These are phyloP conservation scores for Tolypocladium tundrense DNA, from an alignment of 2,329 filamentous ascomycete genomes.

Conservation along the genomic window DNA sequence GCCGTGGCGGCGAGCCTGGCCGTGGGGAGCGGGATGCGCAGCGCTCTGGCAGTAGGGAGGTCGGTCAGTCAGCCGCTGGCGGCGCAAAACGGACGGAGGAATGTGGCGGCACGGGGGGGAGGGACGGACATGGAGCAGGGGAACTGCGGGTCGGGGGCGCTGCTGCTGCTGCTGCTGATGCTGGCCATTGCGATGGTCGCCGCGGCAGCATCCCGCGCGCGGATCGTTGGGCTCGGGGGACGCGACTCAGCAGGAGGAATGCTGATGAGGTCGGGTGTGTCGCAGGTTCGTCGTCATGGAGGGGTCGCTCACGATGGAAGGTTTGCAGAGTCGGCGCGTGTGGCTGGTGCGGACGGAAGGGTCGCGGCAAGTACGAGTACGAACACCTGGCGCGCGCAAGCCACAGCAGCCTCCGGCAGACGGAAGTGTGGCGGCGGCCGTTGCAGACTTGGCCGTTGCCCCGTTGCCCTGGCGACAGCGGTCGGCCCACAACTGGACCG, in stretches of 20 bases:
- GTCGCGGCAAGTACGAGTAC: neutral
- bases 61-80: neutral
- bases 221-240: neutral
- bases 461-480: conserved; percentile 12
- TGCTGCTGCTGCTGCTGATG: conserved; percentile 24
- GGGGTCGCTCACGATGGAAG: neutral
- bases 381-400: neutral
- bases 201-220: neutral
- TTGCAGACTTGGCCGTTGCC: neutral
- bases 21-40: conserved; percentile 74
- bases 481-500: conserved; percentile 9
- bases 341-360: neutral
- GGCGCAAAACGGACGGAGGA: conserved; percentile 3
- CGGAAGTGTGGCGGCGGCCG: neutral
- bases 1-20: conserved; percentile 68
- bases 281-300: neutral
- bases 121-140: conserved; percentile 51
- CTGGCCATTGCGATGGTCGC: conserved; percentile 3
- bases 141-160: conserved; percentile 36
- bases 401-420: neutral
- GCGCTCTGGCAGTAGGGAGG: conserved; percentile 38
- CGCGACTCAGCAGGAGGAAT: conserved; percentile 4
- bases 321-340: too few relatives aligned
- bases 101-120: conserved; percentile 7
- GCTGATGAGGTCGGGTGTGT: conserved; percentile 2